phyloP scores from a whole-genome alignment of 169 alveolate genomes.

The Cryptosporidium viatorum region DNA sequence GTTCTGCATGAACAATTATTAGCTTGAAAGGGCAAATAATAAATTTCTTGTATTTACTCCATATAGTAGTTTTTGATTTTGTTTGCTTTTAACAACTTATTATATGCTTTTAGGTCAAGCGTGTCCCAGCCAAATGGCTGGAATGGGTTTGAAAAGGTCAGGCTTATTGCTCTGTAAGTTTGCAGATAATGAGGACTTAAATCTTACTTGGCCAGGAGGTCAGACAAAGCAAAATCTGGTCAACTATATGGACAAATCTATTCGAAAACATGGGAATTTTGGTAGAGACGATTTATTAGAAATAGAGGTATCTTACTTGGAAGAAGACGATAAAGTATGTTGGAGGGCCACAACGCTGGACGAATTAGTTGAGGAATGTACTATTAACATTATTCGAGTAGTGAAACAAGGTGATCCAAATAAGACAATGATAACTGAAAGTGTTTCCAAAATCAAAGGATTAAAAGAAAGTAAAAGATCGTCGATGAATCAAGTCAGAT shows the following conservation, averaged over 20 bases:
- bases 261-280: conserved; percentile 16
- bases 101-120: neutral
- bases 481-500: conserved; percentile 47
- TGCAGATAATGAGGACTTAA: neutral
- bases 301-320: conserved; percentile 54
- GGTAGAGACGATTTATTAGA: neutral
- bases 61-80: neutral
- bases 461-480: conserved; percentile 1
- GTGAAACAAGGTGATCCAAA: conserved; percentile 17
- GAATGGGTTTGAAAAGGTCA: conserved; percentile 8
- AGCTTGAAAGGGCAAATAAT: too few species aligned
- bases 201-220: conserved; percentile 58
- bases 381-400: conserved; percentile 19
- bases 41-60: too few species aligned
- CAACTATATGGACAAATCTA: conserved; percentile 4
- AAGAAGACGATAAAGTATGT: neutral
- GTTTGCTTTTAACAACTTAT: neutral
- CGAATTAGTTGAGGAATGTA: conserved; percentile 15
- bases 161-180: conserved; percentile 66
- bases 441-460: neutral
- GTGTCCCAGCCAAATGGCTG: neutral
- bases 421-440: neutral
- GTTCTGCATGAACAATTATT: neutral
- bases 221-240: neutral
- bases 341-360: conserved; percentile 26